Evolutionary conservation across 768 basidiomycete genomes (phyloP), one percentile per base, ranked within the genome.

Genomic region (Filobasidium floriforme): DNA sequence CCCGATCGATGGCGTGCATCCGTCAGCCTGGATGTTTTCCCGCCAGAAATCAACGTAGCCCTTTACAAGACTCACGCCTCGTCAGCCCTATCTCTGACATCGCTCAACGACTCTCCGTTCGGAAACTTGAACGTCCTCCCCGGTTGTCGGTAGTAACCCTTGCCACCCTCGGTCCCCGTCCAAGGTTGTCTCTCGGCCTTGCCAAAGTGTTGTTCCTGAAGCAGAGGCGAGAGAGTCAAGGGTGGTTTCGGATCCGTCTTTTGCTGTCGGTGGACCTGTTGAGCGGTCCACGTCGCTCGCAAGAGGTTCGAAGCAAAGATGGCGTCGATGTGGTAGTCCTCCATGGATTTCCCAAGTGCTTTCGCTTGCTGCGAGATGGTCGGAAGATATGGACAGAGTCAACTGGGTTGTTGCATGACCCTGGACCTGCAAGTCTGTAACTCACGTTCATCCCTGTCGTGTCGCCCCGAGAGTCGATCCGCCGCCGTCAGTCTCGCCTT

Each of bases 121-220:
- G 72, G 73, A 67, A 81, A 80, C 7, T 71, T 73, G 69, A 79
- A 80, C 4, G 29, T 62, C n/a, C 80, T 68, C 19, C 73, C 73
- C 6, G 73, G 68, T 62, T 73, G 44, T 15, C 70, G 60, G n/a
- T 52, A 59, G 63, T 67, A 75, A n/a, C 73, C 73, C 32, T 68
- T 67, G 24, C 65, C 59, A 41, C 66, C 65, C 52, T 65, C 52
- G 57, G 60, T 29, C 54, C 59, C 52, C 60, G 41, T 41, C 43
- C 65, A 70, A 15, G 65, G 60, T 51, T 69, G 65, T 54, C 68
- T 76, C 72, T 75, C 75, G 60, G 80, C 80, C 63, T 73, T 73
- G 9, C 81, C 81, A 44, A 80, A 82, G 70, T 79, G 73, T 68
- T 82, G 81, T 67, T 82, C 81, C 14, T 80, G 72, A 4, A 82